Evolutionary conservation across 2,329 filamentous ascomycete species (phyloP), one percentile per base, ranked within the genome.

Genomic region (Penicillium brasilianum): DNA sequence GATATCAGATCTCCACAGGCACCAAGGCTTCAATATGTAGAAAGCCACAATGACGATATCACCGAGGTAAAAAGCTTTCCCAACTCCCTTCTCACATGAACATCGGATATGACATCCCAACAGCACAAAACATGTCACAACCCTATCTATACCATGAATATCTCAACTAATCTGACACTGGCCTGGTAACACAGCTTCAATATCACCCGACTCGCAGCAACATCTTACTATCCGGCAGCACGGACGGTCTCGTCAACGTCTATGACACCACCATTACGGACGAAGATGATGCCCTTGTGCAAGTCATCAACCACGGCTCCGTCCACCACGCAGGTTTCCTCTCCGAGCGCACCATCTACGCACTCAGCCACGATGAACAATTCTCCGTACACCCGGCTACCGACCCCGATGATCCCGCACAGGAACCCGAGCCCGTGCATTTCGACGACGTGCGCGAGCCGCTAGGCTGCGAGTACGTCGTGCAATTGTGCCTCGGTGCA

Each of bases 261-360:
- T 88, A 88, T 72, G 83, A 89, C 72, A 83, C 82, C 25, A 80
- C 79, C 25, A 80, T 86, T 44, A 68, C 74, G 2, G 84, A 85
- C 52, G 87, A 89, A 72, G 86, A 89, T 57, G 87, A 89, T 55
- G 85, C 86, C 1, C 75, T 88, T 32, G 78, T 85, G 54, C 85
- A 88, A 69, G 85, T 88, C 34, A 82, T 88, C 71, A 88, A 88
- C 69, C 86, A 88, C 66, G 78, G 83, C 51, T 87, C 87, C 8
- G 82, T 89, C 53, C 85, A 88, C 64, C 85, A 85, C 65, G 84
- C 86, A 22, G 86, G 85, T 2, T 88, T 88, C 72, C 76, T 88
- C 25, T 82, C 79, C 14, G 74, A 80, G 5, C 73, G 76, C 37
- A 77, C 82, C 43, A 81, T 87, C 56, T 88, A 84, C 65, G 85